phyloP scores from a whole-genome alignment of 2,329 filamentous ascomycete species.

The Neofusicoccum sp. region DNA sequence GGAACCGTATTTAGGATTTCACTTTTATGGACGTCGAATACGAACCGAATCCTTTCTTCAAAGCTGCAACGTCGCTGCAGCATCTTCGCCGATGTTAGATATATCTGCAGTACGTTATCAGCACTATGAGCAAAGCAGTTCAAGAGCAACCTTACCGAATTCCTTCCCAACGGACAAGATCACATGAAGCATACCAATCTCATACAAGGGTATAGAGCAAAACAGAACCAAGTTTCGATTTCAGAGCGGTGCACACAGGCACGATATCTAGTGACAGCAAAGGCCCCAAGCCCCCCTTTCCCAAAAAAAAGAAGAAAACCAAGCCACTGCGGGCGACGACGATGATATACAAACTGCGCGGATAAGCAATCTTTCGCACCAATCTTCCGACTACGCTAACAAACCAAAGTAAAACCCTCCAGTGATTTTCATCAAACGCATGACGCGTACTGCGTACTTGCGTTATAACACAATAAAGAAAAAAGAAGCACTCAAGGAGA shows the following conservation, averaged over 20 bases:
- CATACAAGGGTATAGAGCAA: no score
- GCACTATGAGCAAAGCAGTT: no score
- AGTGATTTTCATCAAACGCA: background rate
- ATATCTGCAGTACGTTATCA: no score
- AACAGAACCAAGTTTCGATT: no score
- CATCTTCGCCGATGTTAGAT: no score
- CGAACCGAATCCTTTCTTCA: no score
- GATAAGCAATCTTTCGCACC: conserved; percentile 6
- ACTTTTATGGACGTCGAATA: no score
- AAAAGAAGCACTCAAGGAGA: background rate
- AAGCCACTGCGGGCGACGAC: background rate
- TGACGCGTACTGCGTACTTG: conserved; percentile 9
- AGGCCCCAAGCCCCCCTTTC: background rate
- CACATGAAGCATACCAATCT: no score
- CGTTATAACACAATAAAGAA: background rate
- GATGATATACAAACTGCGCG: conserved; percentile 4
- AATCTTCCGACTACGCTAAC: background rate
- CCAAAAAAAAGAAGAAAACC: background rate
- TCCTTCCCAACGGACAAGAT: no score
- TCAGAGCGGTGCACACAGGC: background rate
- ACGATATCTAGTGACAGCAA: background rate
- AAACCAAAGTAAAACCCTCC: background rate
- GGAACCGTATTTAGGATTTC: no score
- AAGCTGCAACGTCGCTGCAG: no score
- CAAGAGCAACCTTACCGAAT: no score